Base-by-base conservation (phyloP, 257 asterid genomes). In the Nicotiana sylvestris region DNA sequence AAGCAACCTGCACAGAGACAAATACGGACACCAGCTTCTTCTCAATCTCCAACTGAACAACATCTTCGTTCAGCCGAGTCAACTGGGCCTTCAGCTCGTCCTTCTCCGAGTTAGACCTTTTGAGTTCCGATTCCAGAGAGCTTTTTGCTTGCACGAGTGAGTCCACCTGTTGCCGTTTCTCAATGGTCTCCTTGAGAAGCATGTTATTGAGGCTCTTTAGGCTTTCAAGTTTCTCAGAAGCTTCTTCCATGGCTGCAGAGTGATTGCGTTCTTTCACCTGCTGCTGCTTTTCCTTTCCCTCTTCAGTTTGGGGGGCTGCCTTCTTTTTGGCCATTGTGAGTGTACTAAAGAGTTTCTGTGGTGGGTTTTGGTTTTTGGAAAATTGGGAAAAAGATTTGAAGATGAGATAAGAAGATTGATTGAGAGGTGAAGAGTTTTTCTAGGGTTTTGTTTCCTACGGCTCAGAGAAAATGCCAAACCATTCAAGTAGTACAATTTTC, bases 81-180 rank as follows among this genome's bases (percentile, higher is more conserved):
- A 91, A 83, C 87, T 91, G 96, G 61, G 87, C 69, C 84, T 10
- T 32, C 88, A 93, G 30, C 9, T 9, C 81, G 29, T 81, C 88
- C 83, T 62, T 90, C 88, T 88, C 95, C 83, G 90, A 87, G 78
- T 87, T 83, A 68, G 93, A 68, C 70, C 86, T 91, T 78, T 83
- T 68, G 6, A 95, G 85, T 86, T 91, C 92, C 77, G 83, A 83
- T 53, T 91, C 91, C 82, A 95, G 77, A 51, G 82, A 85, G 60
- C 69, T 86, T 12, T 89, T 92, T 0, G 89, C 85, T 67, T 84
- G 88, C 62, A 62, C 51, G 11, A 93, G 94, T 53, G 95, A 83
- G 9, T 86, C 93, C 82, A 95, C 92, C 87, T 87, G 91, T 80
- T 91, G 89, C 66, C 98, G 95, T 65, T 93, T 91, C 86, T 89